Base-by-base conservation (phyloP, 2,329 filamentous ascomycete species). In the Aspergillus bombycis region DNA sequence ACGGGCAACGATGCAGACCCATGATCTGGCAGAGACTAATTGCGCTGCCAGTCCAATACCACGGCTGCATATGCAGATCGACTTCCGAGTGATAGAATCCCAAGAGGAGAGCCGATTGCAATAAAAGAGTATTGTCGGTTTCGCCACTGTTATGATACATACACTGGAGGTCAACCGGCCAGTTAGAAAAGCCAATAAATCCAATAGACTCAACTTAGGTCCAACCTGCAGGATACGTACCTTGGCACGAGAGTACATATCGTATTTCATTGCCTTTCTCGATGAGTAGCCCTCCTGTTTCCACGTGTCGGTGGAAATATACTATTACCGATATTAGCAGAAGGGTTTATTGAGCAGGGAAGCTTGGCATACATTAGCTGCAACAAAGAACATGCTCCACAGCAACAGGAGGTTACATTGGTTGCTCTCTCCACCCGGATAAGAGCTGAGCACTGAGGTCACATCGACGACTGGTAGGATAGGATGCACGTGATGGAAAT, bases 11-110 rank as follows among this genome's bases (percentile, higher is more conserved):
- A 65, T 83, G 80, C 0, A 83, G 71, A 0, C 81, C 81, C 2
- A 81, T 73, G 4, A 77, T 79, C 32, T 82, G 80, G 19, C 76
- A 78, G 3, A 82, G 72, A 32, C 72, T 75, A 57, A 82, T 78
- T 6, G 81, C 80, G 28, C 80, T 73, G n/a, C 81, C 79, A 4
- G 76, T 78, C 80, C 81, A 83, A 60, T 82, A 79, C 80, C 80
- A 83, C 0, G 80, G 76, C 11, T 80, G 77, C 10, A 73, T 75
- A 14, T 79, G 74, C 56, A 82, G 78, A 55, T 82, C 77, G 0
- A 76, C 70, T 43, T 80, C 76, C 0, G 76, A 76, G 56, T 80
- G 80, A 75, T 78, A 83, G 60, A 80, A 81, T 9, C 77, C 76
- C 58, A 83, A 71, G 0, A 83, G 64, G 1, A 83, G 72, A 9